Conservation (phyloP, 2,329 filamentous ascomycete species). For the Gnomoniopsis sp. region DNA sequence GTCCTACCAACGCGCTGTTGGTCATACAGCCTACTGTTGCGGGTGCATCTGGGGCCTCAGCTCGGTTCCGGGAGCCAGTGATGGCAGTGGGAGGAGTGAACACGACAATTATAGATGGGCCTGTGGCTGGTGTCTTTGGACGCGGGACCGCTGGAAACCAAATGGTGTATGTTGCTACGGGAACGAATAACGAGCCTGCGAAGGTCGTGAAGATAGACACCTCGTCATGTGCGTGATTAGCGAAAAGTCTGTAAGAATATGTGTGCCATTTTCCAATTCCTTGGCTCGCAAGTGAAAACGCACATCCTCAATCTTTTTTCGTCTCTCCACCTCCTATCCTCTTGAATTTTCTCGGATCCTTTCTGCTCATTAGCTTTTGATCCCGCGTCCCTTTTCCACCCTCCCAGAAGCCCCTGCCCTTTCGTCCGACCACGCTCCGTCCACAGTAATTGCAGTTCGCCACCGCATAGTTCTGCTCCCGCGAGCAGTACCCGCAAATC, state of each 20-base stretch:
- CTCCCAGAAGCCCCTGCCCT: constrained; percentile 76
- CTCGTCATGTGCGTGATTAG: not conserved
- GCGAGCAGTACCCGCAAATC: constrained; percentile 76
- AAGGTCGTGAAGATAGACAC: constrained; percentile 6
- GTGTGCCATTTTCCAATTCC: not conserved
- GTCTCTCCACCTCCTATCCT: constrained; percentile 46
- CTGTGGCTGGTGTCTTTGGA: not conserved
- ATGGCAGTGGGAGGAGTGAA: not conserved
- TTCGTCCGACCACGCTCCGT: constrained; percentile 62
- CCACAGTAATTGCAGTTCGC: constrained; percentile 75
- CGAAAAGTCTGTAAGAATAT: not conserved
- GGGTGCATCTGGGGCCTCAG: not conserved
- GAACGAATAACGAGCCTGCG: not conserved
- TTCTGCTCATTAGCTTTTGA: constrained; percentile 66
- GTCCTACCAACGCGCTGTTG: constrained; percentile 1
- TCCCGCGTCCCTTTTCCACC: constrained; percentile 80
- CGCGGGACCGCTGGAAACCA: not conserved
- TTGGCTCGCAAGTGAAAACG: not conserved
- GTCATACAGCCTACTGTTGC: constrained; percentile 1
- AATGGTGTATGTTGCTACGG: constrained; percentile 2
- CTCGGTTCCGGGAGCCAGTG: constrained; percentile 1
- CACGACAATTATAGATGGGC: not conserved
- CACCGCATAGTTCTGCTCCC: constrained; percentile 75
- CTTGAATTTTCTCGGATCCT: constrained; percentile 72
- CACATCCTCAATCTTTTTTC: constrained; percentile 24